phyloP scores from a whole-genome alignment of 2,329 filamentous ascomycete species.

The Penicillium sp. region DNA sequence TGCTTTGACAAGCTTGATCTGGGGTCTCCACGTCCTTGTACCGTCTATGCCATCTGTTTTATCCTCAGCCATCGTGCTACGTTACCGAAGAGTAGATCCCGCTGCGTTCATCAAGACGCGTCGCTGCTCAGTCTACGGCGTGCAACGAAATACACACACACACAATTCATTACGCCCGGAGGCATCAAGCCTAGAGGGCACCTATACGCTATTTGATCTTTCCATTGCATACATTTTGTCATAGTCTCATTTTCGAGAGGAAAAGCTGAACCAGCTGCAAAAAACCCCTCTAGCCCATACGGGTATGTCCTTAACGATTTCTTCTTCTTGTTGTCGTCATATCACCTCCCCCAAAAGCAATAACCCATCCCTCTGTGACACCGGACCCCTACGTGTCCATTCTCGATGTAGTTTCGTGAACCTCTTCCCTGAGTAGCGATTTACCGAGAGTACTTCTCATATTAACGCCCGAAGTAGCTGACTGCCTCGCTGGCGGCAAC shows the following conservation, averaged over 20 bases:
- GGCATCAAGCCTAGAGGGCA: not conserved
- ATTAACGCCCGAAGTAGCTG: conserved; percentile 11
- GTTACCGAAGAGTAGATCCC: no score
- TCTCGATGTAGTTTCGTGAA: conserved; percentile 12
- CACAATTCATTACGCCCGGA: not conserved
- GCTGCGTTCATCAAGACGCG: no score
- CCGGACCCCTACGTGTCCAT: conserved; percentile 7
- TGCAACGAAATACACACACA: not conserved
- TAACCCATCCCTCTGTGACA: conserved; percentile 7
- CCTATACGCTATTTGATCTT: not conserved
- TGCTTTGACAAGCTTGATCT: no score
- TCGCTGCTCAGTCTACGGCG: no score
- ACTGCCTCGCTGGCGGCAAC: conserved; percentile 13
- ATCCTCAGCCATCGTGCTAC: no score
- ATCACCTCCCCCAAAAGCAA: not conserved
- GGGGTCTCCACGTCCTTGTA: no score
- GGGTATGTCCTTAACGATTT: not conserved
- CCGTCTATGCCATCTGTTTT: no score
- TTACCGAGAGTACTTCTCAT: conserved; percentile 12
- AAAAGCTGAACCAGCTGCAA: not conserved
- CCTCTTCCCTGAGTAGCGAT: conserved; percentile 16
- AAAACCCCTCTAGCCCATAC: not conserved
- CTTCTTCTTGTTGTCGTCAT: not conserved
- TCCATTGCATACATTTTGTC: not conserved
- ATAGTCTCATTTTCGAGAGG: not conserved